Evolutionary conservation across 495 filamentous ascomycete genomes (phyloP), one percentile per base, ranked within the genome.

Genomic region (Letharia columbiana): DNA sequence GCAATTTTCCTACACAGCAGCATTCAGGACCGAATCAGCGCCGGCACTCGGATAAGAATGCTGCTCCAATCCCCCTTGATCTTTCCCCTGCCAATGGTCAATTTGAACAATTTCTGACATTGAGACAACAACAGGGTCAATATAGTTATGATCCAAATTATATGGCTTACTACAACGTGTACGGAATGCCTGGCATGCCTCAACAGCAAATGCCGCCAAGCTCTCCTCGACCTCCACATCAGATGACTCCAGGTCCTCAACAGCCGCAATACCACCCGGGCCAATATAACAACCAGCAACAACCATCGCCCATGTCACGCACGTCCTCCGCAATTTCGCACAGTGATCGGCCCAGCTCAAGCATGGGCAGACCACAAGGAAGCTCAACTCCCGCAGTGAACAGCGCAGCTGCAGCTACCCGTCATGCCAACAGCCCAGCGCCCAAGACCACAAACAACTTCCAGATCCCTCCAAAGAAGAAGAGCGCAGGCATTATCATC

Each of bases 271-370:
- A 81, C 71, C 70, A 71, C 63, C 76, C 79, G 57, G 69, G 77
- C 68, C 77, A 79, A 37, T 86, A 87, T 69, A 79, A 78, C 66
- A 73, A 79, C 70, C 78, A 79, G 65, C 77, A 79, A 57, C 81
- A 84, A 73, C 77, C 85, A 20, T 82, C 85, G 31, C 78, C 87
- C 13, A 90, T 96, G 85, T 93, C 91, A 11, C 88, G 92, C 71
- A 89, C 85, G 60, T 84, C 90, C 5, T 96, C 92, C 10, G 89
- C 94, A 73, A 78, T 92, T 47, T 92, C 88, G 33, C 73, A 77
- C 37, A 80, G 81, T 65, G 87, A 94, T 69, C 86, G 91, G 63
- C 91, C 92, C 13, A 79, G 83, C 20, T 93, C 92, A 33, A 92
- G 89, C 75, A 82, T 92, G 58, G 84, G 88, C 49, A 90, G 89